Percentiles rank a stretch among this genome's conserved stretches.
Evolutionary conservation across 1,139 yeast genomes (phyloP).

Genomic region (Groenewaldozyma auringiensis): DNA sequence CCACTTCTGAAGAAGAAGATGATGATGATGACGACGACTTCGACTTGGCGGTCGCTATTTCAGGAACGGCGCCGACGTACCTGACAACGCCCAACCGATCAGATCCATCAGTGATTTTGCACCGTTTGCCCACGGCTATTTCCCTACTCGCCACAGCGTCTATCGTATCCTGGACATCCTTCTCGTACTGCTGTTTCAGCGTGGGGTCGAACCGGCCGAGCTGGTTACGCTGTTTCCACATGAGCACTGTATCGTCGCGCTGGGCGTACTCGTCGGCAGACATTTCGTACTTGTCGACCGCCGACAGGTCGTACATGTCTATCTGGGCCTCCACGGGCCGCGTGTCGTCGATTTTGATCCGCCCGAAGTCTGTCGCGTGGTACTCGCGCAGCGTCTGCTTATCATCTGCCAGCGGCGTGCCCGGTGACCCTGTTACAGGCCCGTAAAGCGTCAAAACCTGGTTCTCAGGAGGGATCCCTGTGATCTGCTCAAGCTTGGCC

Average conservation of each 20-base stretch:
- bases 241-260: constrained; percentile 54
- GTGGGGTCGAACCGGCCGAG: constrained; percentile 68
- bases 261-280: constrained; percentile 61
- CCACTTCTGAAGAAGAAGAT: too few relatives aligned
- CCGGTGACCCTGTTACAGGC: constrained; percentile 36
- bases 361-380: constrained; percentile 26
- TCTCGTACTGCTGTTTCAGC: constrained; percentile 28
- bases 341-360: constrained; percentile 32
- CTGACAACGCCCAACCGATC: constrained; percentile 56
- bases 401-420: constrained; percentile 18
- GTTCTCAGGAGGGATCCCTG: constrained; percentile 63
- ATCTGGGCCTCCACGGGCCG: constrained; percentile 31
- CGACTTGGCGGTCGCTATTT: constrained; percentile 39
- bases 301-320: constrained; percentile 30
- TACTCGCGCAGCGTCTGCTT: constrained; percentile 15
- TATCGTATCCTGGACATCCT: constrained; percentile 19
- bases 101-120: constrained; percentile 36
- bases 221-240: constrained; percentile 63
- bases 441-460: constrained; percentile 51
- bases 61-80: constrained; percentile 60
- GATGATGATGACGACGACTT: constrained; percentile 13
- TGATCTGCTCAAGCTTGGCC: constrained; percentile 55
- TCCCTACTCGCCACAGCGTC: constrained; percentile 31
- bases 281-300: constrained; percentile 43
- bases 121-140: constrained; percentile 30